Evolutionary conservation across 306 rosid species (phyloP).

Genomic region (Elaeagnus macrophylla): DNA sequence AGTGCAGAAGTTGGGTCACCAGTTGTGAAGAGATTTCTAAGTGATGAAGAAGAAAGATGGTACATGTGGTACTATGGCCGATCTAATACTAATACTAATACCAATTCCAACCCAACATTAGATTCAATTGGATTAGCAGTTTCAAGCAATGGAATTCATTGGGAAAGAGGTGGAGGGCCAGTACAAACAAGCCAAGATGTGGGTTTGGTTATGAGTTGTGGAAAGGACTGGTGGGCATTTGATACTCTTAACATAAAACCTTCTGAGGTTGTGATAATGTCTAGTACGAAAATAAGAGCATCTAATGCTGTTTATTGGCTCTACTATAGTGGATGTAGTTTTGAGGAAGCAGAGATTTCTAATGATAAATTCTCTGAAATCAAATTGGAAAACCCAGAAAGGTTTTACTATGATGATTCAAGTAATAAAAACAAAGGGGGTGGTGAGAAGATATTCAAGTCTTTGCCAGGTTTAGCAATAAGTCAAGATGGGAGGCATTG

Average conservation of each 20-base stretch:
- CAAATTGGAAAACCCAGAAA: not conserved
- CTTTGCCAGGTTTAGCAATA: slow-evolving; percentile 68
- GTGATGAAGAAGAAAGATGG: slow-evolving; percentile 83
- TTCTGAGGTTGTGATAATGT: slow-evolving; percentile 65
- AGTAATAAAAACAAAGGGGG: slow-evolving; percentile 3
- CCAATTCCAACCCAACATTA: slow-evolving; percentile 13
- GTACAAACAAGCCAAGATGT: slow-evolving; percentile 46
- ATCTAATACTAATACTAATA: slow-evolving; percentile 16
- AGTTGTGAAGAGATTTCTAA: slow-evolving; percentile 62
- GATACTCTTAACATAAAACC: slow-evolving; percentile 59
- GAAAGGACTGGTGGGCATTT: slow-evolving; percentile 77
- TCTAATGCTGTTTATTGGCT: slow-evolving; percentile 71
- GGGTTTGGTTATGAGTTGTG: slow-evolving; percentile 48
- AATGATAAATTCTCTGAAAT: slow-evolving; percentile 7
- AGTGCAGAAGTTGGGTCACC: slow-evolving; percentile 61
- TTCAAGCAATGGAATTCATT: slow-evolving; percentile 84
- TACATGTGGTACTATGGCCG: slow-evolving; percentile 76
- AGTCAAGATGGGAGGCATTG: slow-evolving; percentile 84
- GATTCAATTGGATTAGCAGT: slow-evolving; percentile 46
- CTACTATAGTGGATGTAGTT: slow-evolving; percentile 49
- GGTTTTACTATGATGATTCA: slow-evolving; percentile 9
- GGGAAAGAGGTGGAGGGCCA: slow-evolving; percentile 61
- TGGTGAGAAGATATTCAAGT: slow-evolving; percentile 33
- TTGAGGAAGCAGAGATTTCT: slow-evolving; percentile 32
- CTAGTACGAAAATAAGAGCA: slow-evolving; percentile 31